Base-by-base conservation (phyloP, 2,329 filamentous ascomycete genomes). In the Septoria petroselini region DNA sequence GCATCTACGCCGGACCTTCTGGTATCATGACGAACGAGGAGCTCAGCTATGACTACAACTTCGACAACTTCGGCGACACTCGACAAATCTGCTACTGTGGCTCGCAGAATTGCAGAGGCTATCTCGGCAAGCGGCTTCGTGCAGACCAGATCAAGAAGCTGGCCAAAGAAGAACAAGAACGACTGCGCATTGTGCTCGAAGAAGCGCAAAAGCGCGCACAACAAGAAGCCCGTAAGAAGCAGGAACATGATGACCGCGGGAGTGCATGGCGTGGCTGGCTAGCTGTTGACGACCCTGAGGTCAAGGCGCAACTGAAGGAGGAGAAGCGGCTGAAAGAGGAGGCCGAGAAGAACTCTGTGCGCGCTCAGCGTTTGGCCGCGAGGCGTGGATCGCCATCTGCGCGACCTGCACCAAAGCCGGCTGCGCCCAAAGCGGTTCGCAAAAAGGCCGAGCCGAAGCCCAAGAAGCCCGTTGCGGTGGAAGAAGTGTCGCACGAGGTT, bases 11-110 rank as follows among this genome's bases (percentile, higher is more conserved):
- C 9, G 91, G 91, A 25, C 86, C 94, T 61, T 77, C 79, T 40
- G 89, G 89, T 11, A 91, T 98, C 66, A 87, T 87, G 83, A 95
- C 91, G 8, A 93, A 93, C 18, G 90, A 97, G 57, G 93, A 98
- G 71, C 76, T 98, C 54, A 97, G 91, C 0, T 98, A 98, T 68
- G 93, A 98, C 75, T 86, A 86, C 68, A 86, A 86, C 59, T 86
- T 86, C 58, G 81, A 85, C 55, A 67, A 65, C 41, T 67, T 67
- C 27, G 63, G 64, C 15, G 58, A 62, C 14, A 56, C 48, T 14
- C 53, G 50, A 31, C 82, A 85, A 63, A 67, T 76, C 55, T 86
- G 82, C 62, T 77, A 78, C 48, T 86, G 82, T 62, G 82, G 82
- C 23, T 74, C 80, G 7, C 64, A 72, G 7, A 77, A 75, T 29